These are phyloP conservation scores for Excoecaria agallocha DNA, from an alignment of 345 rosid species.

Conservation along the genomic window DNA sequence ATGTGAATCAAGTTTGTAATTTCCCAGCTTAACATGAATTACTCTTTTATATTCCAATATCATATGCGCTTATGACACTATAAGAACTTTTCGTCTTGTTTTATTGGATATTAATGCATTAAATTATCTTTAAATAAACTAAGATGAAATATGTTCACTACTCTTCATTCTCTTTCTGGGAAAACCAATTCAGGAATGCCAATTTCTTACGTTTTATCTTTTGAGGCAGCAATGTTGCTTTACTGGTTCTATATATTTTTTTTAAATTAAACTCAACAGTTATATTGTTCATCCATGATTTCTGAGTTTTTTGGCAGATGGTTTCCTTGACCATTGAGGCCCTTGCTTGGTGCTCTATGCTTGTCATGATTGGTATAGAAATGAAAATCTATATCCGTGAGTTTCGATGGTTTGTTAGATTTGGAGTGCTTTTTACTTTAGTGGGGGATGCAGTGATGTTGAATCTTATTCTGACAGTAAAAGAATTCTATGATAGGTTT, in stretches of 20 bases:
- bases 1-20: background rate
- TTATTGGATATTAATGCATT: no score
- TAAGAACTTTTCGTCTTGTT: no score
- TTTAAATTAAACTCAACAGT: background rate
- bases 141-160: background rate
- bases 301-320: conserved; percentile 43
- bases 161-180: no score
- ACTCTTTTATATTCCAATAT: no score
- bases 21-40: background rate
- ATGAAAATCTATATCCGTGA: conserved; percentile 75
- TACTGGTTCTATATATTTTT: background rate
- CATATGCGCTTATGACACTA: no score
- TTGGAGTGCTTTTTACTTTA: conserved; percentile 71
- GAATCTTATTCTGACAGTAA: conserved; percentile 69
- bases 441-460: conserved; percentile 83
- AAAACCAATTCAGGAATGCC: background rate
- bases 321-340: conserved; percentile 69
- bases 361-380: conserved; percentile 72
- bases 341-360: conserved; percentile 75
- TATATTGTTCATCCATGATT: background rate
- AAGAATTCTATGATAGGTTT: conserved; percentile 68
- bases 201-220: background rate
- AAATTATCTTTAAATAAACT: background rate
- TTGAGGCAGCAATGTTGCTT: background rate
- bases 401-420: conserved; percentile 90